Evolutionary conservation across 164 flowering plant genomes (phyloP), one percentile per base, ranked within the genome.

Genomic region (Annona squamosa): DNA sequence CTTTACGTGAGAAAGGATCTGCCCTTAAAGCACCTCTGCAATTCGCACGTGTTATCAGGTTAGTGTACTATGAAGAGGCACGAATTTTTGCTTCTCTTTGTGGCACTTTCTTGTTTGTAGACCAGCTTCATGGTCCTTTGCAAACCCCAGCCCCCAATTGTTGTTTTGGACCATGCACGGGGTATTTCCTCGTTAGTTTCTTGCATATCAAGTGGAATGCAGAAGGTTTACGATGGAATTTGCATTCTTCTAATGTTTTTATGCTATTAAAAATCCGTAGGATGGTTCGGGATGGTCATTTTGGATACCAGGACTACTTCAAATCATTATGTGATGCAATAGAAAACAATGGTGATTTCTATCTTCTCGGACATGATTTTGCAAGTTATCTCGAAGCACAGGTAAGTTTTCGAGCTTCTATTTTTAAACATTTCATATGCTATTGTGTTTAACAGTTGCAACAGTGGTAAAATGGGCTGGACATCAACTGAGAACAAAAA

Each of bases 231-330:
- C 4, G 59, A 9, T 52, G 59, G 59, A 52, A 52, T 16, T 52
- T 9, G 59, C 59, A 52, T 52, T 52, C 41, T 63, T 19, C 41
- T 19, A 16, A 19, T 17, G 19, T 63, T 63, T 19, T 63, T 63
- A 52, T 52, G 59, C 9, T 9, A 52, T 7, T 9, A 47, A 68
- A 65, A 37, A 47, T 65, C 5, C 71, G 44, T 59, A 87, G 90
- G 84, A 87, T 86, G 90, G 84, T 87, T 59, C 83, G 85, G 6
- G 88, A 87, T 69, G 90, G 88, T 42, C 77, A 84, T 77, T 87
- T 87, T 76, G 90, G 90, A 47, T 77, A 77, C 71, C 17, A 83
- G 73, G 90, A 87, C 71, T 84, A 87, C 76, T 87, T 87, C 78
- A 75, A 83, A 67, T 81, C 90, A 52, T 70, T 87, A 62, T 87